phyloP scores from a whole-genome alignment of 345 rosid species.

The Brassica nigra region DNA sequence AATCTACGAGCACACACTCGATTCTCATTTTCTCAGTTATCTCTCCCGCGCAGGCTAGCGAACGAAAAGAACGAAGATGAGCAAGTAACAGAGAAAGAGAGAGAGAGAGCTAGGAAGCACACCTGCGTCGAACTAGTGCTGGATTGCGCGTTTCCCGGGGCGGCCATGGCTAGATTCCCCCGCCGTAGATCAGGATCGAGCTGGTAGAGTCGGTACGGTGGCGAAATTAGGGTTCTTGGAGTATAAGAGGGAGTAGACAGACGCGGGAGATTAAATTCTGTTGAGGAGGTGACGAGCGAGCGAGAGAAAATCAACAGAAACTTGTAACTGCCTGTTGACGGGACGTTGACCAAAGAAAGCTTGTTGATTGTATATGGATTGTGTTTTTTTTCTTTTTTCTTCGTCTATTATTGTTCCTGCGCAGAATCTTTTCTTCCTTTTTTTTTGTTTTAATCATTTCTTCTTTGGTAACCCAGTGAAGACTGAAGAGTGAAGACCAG shows the following conservation, averaged over 20 bases:
- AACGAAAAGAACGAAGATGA: neutral
- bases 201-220: constrained; percentile 19
- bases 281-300: neutral
- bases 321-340: constrained; percentile 63
- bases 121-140: constrained; percentile 84
- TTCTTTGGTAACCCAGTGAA: constrained; percentile 18
- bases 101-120: constrained; percentile 25
- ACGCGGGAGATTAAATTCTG: constrained; percentile 34
- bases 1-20: constrained; percentile 5
- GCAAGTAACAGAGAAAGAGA: neutral
- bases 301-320: constrained; percentile 43
- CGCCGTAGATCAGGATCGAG: constrained; percentile 29
- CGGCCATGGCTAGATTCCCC: constrained; percentile 57
- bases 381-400: constrained; percentile 1
- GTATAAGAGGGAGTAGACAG: constrained; percentile 25
- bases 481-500: constrained; percentile 5
- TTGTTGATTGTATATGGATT: constrained; percentile 24
- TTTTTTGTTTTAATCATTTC: too few species aligned
- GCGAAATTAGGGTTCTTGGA: constrained; percentile 56
- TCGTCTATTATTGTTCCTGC: constrained; percentile 33
- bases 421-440: constrained; percentile 22
- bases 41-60: constrained; percentile 31
- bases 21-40: constrained; percentile 5
- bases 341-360: constrained; percentile 35
- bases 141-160: constrained; percentile 46